These are phyloP conservation scores for Aspergillus sclerotiicarbonarius DNA, from an alignment of 495 filamentous ascomycete species.

Conservation along the genomic window DNA sequence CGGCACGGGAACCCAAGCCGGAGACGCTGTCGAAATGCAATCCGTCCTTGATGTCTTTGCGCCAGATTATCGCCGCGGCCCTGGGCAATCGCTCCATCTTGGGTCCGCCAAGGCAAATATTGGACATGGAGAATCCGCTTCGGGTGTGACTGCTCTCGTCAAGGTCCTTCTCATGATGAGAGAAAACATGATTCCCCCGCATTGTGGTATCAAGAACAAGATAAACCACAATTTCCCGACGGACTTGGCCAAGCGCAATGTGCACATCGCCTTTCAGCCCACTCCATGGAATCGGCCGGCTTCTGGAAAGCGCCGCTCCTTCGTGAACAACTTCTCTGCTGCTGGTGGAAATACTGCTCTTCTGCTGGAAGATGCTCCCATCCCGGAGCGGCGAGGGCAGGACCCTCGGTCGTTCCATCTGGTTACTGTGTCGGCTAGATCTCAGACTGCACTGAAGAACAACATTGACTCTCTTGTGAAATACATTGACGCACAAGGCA, in stretches of 20 bases:
- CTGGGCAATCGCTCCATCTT: slow-evolving; percentile 70
- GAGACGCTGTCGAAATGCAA: slow-evolving; percentile 76
- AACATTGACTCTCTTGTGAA: slow-evolving; percentile 52
- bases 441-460: slow-evolving; percentile 52
- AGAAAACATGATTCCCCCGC: slow-evolving; percentile 78
- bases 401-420: slow-evolving; percentile 53
- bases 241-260: slow-evolving; percentile 70
- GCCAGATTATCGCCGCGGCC: slow-evolving; percentile 61
- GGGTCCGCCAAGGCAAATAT: slow-evolving; percentile 88
- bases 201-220: slow-evolving; percentile 82
- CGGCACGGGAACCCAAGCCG: slow-evolving; percentile 83
- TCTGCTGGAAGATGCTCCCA: slow-evolving; percentile 55
- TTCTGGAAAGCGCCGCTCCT: slow-evolving; percentile 60
- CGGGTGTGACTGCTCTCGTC: slow-evolving; percentile 76
- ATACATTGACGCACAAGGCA: slow-evolving; percentile 50
- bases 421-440: slow-evolving; percentile 54
- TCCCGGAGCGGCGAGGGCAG: slow-evolving; percentile 35
- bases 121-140: slow-evolving; percentile 86
- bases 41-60: slow-evolving; percentile 82
- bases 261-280: slow-evolving; percentile 61
- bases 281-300: slow-evolving; percentile 64
- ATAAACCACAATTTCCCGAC: slow-evolving; percentile 81
- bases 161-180: slow-evolving; percentile 88
- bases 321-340: slow-evolving; percentile 68
- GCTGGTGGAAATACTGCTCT: slow-evolving; percentile 55